Evolutionary conservation across 1,284 basidiomycete species (phyloP).

Genomic region (Ustilago trichophora): DNA sequence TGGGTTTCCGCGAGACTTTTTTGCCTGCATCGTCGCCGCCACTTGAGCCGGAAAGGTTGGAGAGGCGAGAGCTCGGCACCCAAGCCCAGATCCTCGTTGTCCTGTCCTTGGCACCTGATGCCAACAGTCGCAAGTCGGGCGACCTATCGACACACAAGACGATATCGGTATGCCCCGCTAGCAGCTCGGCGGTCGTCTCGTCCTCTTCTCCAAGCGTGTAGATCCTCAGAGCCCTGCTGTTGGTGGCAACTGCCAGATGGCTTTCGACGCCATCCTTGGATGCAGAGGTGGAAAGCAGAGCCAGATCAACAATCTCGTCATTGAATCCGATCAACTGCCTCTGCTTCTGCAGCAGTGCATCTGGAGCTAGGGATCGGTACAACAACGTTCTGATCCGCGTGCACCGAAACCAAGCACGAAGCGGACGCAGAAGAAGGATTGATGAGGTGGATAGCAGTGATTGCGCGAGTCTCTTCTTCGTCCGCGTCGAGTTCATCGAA

Average conservation of each 20-base stretch:
- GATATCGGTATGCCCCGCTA: conserved; percentile 79
- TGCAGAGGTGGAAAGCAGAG: conserved; percentile 37
- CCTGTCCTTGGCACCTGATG: conserved; percentile 90
- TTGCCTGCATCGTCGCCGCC: conserved; percentile 9
- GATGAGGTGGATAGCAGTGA: conserved; percentile 53
- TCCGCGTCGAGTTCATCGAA: conserved; percentile 20
- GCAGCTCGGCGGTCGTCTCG: conserved; percentile 49
- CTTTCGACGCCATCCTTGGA: conserved; percentile 69
- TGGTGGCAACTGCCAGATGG: conserved; percentile 91
- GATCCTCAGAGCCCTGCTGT: conserved; percentile 88
- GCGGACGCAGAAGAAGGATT: background rate
- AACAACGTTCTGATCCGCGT: conserved; percentile 95
- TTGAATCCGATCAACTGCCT: conserved; percentile 92
- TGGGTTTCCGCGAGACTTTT: conserved; percentile 1
- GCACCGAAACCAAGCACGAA: conserved; percentile 74
- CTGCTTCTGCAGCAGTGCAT: conserved; percentile 70
- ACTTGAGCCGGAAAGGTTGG: background rate
- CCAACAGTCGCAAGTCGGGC: conserved; percentile 77
- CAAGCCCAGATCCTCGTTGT: conserved; percentile 82
- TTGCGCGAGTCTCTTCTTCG: conserved; percentile 55
- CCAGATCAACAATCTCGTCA: conserved; percentile 93
- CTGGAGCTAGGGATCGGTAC: conserved; percentile 72
- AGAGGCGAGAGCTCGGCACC: conserved; percentile 58
- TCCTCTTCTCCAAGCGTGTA: conserved; percentile 71
- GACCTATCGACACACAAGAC: conserved; percentile 84